Evolutionary conservation across 129 eudicot genomes (phyloP).

Genomic region (Scalesia atractyloides): DNA sequence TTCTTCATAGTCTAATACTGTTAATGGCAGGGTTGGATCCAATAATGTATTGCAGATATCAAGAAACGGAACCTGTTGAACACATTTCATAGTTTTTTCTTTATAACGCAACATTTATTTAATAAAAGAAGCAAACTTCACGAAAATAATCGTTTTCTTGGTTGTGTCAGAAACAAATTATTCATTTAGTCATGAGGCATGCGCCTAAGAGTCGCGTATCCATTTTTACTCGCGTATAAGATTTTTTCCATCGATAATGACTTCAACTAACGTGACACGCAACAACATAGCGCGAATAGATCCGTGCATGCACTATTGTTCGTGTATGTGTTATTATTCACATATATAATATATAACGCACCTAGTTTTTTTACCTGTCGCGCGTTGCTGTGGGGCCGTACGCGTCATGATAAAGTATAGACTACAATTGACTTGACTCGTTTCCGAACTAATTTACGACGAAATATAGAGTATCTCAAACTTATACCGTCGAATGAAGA

Average conservation of each 20-base stretch:
- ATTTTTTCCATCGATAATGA: background rate
- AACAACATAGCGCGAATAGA: background rate
- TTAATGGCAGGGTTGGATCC: slow-evolving; percentile 82
- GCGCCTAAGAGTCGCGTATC: background rate
- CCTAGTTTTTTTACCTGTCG: too few relatives aligned
- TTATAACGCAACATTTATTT: background rate
- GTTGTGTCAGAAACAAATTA: background rate
- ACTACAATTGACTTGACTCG: too few relatives aligned
- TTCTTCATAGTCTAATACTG: slow-evolving; percentile 89
- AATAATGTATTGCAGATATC: slow-evolving; percentile 81
- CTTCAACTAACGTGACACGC: background rate
- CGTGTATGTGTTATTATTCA: too few relatives aligned
- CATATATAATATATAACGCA: background rate
- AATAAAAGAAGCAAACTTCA: background rate
- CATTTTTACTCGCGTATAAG: background rate
- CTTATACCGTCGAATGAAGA: too few relatives aligned
- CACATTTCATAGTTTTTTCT: background rate
- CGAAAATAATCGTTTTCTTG: too few relatives aligned
- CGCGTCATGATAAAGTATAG: too few relatives aligned
- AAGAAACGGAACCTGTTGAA: slow-evolving; percentile 77
- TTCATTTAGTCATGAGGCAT: background rate
- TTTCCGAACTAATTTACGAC: too few relatives aligned
- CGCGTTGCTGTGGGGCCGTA: too few relatives aligned
- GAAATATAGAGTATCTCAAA: too few relatives aligned
- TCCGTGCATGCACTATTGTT: background rate